A percentile compares a stretch with the other conserved stretches of the same genome.
Conservation (phyloP, 179 eudicot genomes). For the Silene vulgaris region DNA sequence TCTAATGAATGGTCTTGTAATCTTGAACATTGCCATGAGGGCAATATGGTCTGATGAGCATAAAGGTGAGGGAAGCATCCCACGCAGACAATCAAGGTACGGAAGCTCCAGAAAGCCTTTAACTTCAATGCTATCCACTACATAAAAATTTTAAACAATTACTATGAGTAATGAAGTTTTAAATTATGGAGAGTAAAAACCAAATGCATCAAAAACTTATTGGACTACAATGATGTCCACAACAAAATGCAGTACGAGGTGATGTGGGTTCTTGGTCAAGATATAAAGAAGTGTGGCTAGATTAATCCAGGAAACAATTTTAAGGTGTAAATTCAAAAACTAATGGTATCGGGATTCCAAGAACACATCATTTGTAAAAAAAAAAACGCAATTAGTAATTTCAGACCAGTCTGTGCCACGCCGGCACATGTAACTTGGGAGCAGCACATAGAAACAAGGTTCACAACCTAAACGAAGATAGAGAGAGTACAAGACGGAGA, state of each 20-base stretch:
- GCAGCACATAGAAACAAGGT: neutral
- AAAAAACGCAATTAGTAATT: constrained; percentile 4
- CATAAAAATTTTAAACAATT: neutral
- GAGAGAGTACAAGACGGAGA: neutral
- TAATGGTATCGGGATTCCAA: neutral
- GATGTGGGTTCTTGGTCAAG: neutral
- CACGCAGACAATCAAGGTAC: constrained; percentile 18
- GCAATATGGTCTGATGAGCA: constrained; percentile 35
- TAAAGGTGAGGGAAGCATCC: constrained; percentile 24
- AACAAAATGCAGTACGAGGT: neutral
- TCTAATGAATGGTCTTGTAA: constrained; percentile 22
- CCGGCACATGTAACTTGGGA: constrained; percentile 1
- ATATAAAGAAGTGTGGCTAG: neutral
- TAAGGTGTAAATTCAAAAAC: neutral
- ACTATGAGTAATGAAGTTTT: neutral
- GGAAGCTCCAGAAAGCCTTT: constrained; percentile 34
- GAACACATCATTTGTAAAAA: neutral
- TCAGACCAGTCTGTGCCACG: neutral
- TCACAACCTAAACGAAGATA: neutral
- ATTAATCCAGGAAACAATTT: neutral
- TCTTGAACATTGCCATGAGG: constrained; percentile 30
- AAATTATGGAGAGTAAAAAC: neutral
- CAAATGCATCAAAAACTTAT: neutral
- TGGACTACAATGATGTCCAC: neutral
- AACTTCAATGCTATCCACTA: constrained; percentile 32